Evolutionary conservation across 805 yeast species (phyloP), one percentile per base, ranked within the genome.

Genomic region (Zygotorulaspora sp.): DNA sequence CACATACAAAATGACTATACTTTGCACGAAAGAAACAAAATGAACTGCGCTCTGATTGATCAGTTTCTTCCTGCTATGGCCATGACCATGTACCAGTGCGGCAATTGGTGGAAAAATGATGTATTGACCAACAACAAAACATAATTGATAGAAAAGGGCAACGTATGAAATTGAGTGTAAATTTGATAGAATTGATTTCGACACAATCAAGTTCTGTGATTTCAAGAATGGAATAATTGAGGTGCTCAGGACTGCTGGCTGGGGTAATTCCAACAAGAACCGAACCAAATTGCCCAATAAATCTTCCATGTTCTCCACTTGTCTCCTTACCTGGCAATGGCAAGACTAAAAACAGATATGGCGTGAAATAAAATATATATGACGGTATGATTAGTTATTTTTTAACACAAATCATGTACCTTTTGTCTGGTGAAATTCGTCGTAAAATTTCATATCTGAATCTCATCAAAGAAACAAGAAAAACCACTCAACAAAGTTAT

Each of bases 11-110:
- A 94, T 80, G 15, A 83, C 47, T 0, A 86, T 26, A 24, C 92
- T 77, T 63, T 92, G 97, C 15, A 88, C 74, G 71, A 85, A 77
- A 2, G 96, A 83, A 4, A 87, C 95, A 17, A 85, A 72, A 61
- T 89, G 97, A 29, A 62, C 52, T 3, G 63, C 49, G 18, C 58
- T 43, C 42, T 62, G 65, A 35, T 50, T 49, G 22, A 48, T 40
- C 25, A 57, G 38, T 27, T 43, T 50, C 20, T 40, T 44, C 24
- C 42, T 39, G 13, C 30, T 32, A n/a, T 39, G 48, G 28, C 41
- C 27, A n/a, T 30, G 24, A 20, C 39, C 44, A 13, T 16, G 11
- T 12, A 30, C 7, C 22, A 30, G 22, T 2, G 22, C 36, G 23
- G 45, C 50, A 13, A 51, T 30, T 9, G 45, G 38, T 8, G 66